A percentile compares a stretch with the other conserved stretches of the same genome.
These are phyloP conservation scores for Penicillium canariense DNA, from an alignment of 495 filamentous ascomycete species.

Conservation along the genomic window DNA sequence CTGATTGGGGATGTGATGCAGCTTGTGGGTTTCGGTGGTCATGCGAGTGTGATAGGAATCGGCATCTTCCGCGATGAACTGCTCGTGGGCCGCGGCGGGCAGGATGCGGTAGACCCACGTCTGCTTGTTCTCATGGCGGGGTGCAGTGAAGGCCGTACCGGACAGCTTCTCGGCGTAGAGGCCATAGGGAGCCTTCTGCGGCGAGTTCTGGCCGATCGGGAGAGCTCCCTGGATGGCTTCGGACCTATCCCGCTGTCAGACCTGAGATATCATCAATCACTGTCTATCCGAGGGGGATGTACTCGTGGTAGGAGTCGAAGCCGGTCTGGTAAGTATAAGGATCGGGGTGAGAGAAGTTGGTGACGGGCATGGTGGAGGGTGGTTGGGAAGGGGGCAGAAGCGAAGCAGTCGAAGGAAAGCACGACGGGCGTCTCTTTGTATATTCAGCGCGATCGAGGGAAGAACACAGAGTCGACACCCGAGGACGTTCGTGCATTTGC, in stretches of 20 bases:
- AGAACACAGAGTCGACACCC: neutral
- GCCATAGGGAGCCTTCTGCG: conserved; percentile 80
- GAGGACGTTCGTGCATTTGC: neutral
- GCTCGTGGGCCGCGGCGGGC: conserved; percentile 75
- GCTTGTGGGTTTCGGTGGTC: conserved; percentile 48
- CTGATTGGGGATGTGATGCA: conserved; percentile 77
- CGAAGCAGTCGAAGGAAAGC: conserved; percentile 1
- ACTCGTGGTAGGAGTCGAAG: conserved; percentile 61
- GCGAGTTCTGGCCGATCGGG: conserved; percentile 75
- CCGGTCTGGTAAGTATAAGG: conserved; percentile 59
- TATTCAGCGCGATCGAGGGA: neutral
- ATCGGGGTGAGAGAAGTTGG: conserved; percentile 52
- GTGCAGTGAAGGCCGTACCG: conserved; percentile 89
- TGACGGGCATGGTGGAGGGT: conserved; percentile 50
- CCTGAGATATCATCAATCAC: neutral
- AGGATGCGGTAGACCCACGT: conserved; percentile 94
- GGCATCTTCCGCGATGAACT: conserved; percentile 60
- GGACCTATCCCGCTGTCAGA: conserved; percentile 24
- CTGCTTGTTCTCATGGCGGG: conserved; percentile 83
- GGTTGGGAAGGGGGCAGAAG: neutral
- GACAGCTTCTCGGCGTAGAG: conserved; percentile 94
- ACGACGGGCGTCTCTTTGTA: conserved; percentile 2
- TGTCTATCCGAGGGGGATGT: conserved; percentile 13
- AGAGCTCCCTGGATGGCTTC: conserved; percentile 59
- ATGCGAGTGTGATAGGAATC: conserved; percentile 53